phyloP scores from a whole-genome alignment of 306 rosid species.

The Arachis stenosperma region DNA sequence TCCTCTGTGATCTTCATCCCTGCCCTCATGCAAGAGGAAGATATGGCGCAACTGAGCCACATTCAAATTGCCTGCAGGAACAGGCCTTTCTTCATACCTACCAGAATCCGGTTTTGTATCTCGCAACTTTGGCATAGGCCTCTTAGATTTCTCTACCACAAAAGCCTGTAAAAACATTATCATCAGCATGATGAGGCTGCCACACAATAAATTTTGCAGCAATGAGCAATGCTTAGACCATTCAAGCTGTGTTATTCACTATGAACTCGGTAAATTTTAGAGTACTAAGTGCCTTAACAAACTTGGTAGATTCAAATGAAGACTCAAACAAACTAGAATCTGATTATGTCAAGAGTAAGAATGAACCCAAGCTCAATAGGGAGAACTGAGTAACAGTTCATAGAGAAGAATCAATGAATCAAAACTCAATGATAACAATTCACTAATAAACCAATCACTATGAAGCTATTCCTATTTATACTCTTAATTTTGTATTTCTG shows the following conservation, averaged over 20 bases:
- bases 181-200: constrained; percentile 17
- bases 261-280: no score
- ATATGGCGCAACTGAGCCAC: constrained; percentile 81
- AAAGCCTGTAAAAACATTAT: constrained; percentile 57
- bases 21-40: constrained; percentile 75
- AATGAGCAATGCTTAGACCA: background rate
- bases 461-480: no score
- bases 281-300: background rate
- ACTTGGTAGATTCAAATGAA: no score
- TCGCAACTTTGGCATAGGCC: constrained; percentile 83
- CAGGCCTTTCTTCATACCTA: constrained; percentile 65
- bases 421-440: no score
- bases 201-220: background rate
- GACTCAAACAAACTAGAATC: no score
- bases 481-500: no score
- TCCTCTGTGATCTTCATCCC: constrained; percentile 79
- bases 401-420: no score
- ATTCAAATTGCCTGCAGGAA: constrained; percentile 74
- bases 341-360: no score
- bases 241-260: background rate
- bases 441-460: no score
- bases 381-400: no score
- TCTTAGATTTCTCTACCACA: constrained; percentile 68
- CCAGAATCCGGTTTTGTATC: constrained; percentile 67
- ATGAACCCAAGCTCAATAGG: no score